Conservation (phyloP, 108 stramenopile species). For the Cyclotella baltica region DNA sequence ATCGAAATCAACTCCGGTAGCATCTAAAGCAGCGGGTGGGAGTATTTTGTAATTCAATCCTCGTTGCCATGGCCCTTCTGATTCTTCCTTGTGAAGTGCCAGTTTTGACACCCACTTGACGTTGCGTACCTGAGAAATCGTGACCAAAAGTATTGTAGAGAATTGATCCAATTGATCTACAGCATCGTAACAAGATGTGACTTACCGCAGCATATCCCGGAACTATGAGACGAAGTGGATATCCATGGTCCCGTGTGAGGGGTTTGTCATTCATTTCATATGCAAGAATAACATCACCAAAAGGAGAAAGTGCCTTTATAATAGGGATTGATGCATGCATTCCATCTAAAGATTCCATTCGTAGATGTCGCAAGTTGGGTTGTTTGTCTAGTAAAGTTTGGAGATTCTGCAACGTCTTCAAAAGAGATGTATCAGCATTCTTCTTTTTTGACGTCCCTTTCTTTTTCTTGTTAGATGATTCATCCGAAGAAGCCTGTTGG, state of each 20-base stretch:
- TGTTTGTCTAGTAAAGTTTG: constrained; percentile 35
- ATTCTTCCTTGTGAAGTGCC: constrained; percentile 66
- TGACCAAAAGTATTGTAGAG: no score
- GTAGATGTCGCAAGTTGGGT: constrained; percentile 67
- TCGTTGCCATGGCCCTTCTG: constrained; percentile 83
- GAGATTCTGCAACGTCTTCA: constrained; percentile 38
- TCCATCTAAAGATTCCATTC: constrained; percentile 87
- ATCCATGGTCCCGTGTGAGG: constrained; percentile 95
- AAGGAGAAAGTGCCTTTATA: constrained; percentile 84
- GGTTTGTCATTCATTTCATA: constrained; percentile 97
- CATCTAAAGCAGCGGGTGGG: constrained; percentile 81
- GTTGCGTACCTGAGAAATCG: no score
- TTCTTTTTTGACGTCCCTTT: constrained; percentile 47
- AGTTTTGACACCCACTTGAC: constrained; percentile 87
- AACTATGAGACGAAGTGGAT: constrained; percentile 93
- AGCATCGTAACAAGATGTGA: no score
- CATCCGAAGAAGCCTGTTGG: constrained; percentile 55
- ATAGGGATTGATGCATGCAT: constrained; percentile 86
- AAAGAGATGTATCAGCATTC: constrained; percentile 2
- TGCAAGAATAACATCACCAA: constrained; percentile 93
- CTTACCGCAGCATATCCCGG: constrained; percentile 93
- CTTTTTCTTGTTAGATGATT: constrained; percentile 63
- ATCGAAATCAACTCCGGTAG: constrained; percentile 64
- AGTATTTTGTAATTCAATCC: constrained; percentile 90
- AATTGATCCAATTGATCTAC: no score